Base-by-base conservation (phyloP, 176 grass and related monocot genomes). In the Zea luxurians region DNA sequence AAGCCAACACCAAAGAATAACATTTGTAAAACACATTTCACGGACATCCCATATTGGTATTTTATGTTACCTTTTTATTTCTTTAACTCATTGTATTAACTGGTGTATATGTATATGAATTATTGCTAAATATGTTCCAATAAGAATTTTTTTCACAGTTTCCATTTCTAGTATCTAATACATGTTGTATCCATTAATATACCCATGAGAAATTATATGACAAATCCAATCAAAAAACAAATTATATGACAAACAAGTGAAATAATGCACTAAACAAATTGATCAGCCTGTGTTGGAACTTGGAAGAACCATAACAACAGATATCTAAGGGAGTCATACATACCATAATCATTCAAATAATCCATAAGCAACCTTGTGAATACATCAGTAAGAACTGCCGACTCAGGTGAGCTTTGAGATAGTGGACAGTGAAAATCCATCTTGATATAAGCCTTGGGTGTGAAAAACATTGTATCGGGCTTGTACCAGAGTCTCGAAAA, bases 321-420 rank as follows among this genome's bases (percentile, higher is more conserved):
- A 52, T 44, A 58, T 62, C 10, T 61, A 43, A 62, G 53, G 54
- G 41, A 71, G 13, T 62, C 48, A 13, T 34, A 48, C 91, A 75
- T 84, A 98, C 95, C 95, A 76, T 90, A 94, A 68, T 91, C 91
- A 88, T 98, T 98, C 80, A 98, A 86, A 94, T 98, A 94, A 85
- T 98, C 95, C 85, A 90, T 98, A 38, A 98, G 72, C 74, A 98
- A 87, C 70, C 85, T 92, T 71, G 89, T 98, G 81, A 92, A 94
- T 61, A 94, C 20, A 78, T 80, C 64, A 80, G 91, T 94, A 70
- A 94, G 95, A 71, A 94, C 91, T 74, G 83, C 53, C 75, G 95
- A 84, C 86, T 94, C 91, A 13, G 95, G 91, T 40, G 95, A 98
- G 66, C 78, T 70, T 64, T 81, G 80, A 62, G 89, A 88, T 41